Percentiles rank a stretch among this genome's conserved stretches.
Conservation (phyloP, 306 rosid species). For the Dicorynia guianensis region DNA sequence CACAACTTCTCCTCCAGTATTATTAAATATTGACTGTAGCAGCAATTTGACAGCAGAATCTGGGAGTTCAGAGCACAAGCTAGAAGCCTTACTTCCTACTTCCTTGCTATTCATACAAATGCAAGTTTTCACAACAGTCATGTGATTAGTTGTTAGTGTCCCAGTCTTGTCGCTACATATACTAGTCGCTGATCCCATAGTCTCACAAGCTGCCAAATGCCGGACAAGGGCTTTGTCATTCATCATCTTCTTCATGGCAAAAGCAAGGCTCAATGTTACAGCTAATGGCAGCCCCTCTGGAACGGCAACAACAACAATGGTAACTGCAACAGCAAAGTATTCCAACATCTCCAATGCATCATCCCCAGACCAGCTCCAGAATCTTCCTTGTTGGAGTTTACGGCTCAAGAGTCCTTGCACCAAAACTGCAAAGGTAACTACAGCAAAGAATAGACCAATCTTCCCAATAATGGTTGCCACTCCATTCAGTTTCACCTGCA, state of each 20-base stretch:
- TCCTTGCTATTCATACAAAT: slow-evolving; percentile 75
- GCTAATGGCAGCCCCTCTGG: slow-evolving; percentile 96
- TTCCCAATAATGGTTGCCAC: slow-evolving; percentile 96
- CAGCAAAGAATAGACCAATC: slow-evolving; percentile 82
- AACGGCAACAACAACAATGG: slow-evolving; percentile 95
- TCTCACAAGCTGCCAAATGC: slow-evolving; percentile 94
- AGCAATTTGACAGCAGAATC: slow-evolving; percentile 58
- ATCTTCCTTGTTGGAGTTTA: slow-evolving; percentile 67
- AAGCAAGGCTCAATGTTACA: slow-evolving; percentile 93
- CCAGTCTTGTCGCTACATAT: slow-evolving; percentile 98
- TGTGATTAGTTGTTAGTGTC: slow-evolving; percentile 88
- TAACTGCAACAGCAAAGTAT: slow-evolving; percentile 89
- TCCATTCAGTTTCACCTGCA: slow-evolving; percentile 94
- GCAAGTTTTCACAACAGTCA: slow-evolving; percentile 93
- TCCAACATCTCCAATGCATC: slow-evolving; percentile 82
- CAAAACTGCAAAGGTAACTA: slow-evolving; percentile 79
- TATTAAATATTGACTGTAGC: slow-evolving; percentile 79
- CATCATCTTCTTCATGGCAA: slow-evolving; percentile 99
- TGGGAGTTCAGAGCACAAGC: slow-evolving; percentile 63
- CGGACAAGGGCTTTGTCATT: slow-evolving; percentile 94
- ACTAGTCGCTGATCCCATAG: slow-evolving; percentile 95
- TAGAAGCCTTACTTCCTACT: slow-evolving; percentile 44
- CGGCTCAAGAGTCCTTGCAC: slow-evolving; percentile 73
- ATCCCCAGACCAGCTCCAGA: slow-evolving; percentile 74
- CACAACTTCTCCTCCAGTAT: slow-evolving; percentile 95